A percentile compares a stretch with the other conserved stretches of the same genome.
These are phyloP conservation scores for Exophiala bonariae DNA, from an alignment of 2,329 filamentous ascomycete genomes.

Conservation along the genomic window DNA sequence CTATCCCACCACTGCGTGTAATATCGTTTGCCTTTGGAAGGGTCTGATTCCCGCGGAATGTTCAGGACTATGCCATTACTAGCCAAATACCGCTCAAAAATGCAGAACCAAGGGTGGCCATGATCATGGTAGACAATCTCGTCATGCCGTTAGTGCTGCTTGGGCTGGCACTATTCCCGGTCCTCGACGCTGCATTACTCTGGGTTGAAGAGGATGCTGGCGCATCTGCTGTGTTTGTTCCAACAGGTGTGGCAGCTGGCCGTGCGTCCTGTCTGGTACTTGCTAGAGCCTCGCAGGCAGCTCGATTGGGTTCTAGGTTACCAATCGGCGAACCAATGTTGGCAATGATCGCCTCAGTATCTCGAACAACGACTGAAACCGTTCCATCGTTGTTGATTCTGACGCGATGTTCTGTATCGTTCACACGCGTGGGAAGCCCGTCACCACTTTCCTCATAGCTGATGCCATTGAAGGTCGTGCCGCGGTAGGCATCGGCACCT, in stretches of 20 bases:
- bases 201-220: conserved; percentile 16
- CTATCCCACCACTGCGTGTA: too few relatives aligned
- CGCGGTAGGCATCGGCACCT: conserved; percentile 44
- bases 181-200: conserved; percentile 17
- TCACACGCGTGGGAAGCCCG: conserved; percentile 40
- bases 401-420: conserved; percentile 34
- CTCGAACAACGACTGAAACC: conserved; percentile 39
- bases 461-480: conserved; percentile 51
- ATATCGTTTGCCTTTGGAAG: too few relatives aligned
- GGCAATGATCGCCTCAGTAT: conserved; percentile 49
- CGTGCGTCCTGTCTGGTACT: conserved; percentile 19
- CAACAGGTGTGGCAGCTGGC: conserved; percentile 13
- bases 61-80: conserved; percentile 4
- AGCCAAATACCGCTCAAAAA: conserved; percentile 20
- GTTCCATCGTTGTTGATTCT: conserved; percentile 36
- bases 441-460: conserved; percentile 44
- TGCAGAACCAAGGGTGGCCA: conserved; percentile 17
- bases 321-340: conserved; percentile 38
- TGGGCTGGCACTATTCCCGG: conserved; percentile 17
- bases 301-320: conserved; percentile 13
- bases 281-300: conserved; percentile 22
- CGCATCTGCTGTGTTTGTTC: conserved; percentile 18
- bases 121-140: conserved; percentile 21
- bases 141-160: conserved; percentile 21
- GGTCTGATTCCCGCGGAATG: too few relatives aligned